A percentile compares a stretch with the other conserved stretches of the same genome.
Conservation (phyloP, 345 rosid species). For the Nephelium lappaceum region DNA sequence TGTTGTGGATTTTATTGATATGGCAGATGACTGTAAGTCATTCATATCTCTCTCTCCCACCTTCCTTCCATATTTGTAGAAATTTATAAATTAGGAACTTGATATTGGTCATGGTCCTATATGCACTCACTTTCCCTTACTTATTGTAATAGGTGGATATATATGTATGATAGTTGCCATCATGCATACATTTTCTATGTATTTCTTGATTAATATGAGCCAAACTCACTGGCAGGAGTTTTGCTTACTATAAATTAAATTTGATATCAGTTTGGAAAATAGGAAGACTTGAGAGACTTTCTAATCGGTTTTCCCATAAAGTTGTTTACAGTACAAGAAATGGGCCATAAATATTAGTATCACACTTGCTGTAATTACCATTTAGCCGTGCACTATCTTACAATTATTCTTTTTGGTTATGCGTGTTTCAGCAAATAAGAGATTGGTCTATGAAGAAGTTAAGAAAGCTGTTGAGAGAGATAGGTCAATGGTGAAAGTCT, state of each 20-base stretch:
- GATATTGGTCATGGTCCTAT: background rate
- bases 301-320: background rate
- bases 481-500: constrained; percentile 86
- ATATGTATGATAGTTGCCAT: background rate
- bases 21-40: constrained; percentile 84
- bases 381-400: background rate
- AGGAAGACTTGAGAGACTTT: background rate
- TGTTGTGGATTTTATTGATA: constrained; percentile 97
- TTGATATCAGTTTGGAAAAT: background rate
- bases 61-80: background rate
- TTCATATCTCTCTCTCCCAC: constrained; percentile 31
- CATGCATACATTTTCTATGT: background rate
- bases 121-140: background rate
- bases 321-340: background rate
- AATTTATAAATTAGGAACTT: background rate
- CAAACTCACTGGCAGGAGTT: background rate
- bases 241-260: background rate
- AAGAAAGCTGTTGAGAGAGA: constrained; percentile 91
- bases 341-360: background rate
- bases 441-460: constrained; percentile 89
- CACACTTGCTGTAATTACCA: background rate
- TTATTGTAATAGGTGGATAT: background rate
- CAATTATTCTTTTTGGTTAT: constrained; percentile 11
- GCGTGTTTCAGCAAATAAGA: constrained; percentile 75
- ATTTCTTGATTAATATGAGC: background rate